Conservation (phyloP, 192 early-diverging fungal genomes). For the Spizellomyces punctatus region DNA sequence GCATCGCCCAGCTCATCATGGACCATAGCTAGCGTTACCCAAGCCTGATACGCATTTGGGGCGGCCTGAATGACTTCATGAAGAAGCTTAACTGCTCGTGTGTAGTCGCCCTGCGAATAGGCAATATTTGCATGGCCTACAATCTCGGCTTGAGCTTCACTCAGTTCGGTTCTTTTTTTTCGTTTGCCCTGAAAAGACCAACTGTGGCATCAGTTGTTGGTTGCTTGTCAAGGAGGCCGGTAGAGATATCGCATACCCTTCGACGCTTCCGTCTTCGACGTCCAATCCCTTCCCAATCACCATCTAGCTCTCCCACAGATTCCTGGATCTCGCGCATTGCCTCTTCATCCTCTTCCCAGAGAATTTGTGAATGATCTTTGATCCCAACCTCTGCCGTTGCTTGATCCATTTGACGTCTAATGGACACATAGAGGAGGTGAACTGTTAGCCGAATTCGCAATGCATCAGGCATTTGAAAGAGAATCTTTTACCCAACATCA, state of each 20-base stretch:
- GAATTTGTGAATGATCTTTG: constrained; percentile 14
- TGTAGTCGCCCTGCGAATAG: constrained; percentile 72
- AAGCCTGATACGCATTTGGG: constrained; percentile 75
- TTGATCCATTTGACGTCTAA: constrained; percentile 28
- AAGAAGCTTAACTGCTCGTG: constrained; percentile 70
- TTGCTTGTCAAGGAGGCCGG: not conserved
- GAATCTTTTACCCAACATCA: constrained; percentile 19
- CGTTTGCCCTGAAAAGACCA: constrained; percentile 5
- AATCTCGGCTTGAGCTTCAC: constrained; percentile 54
- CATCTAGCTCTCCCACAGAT: constrained; percentile 5
- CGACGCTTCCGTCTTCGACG: not conserved
- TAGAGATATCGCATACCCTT: not conserved
- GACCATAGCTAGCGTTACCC: constrained; percentile 87
- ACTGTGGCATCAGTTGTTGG: not conserved
- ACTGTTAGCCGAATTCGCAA: no score
- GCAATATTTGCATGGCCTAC: constrained; percentile 79
- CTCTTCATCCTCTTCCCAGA: constrained; percentile 42
- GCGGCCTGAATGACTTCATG: constrained; percentile 77
- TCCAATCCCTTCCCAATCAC: constrained; percentile 25
- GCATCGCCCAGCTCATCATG: constrained; percentile 83
- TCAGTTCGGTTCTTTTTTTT: constrained; percentile 25
- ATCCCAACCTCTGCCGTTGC: constrained; percentile 30
- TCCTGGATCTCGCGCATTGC: constrained; percentile 25
- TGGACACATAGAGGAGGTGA: not conserved
- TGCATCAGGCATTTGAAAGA: not conserved